Evolutionary conservation across 2,329 filamentous ascomycete species (phyloP).

Genomic region (Polytolypa hystricis): DNA sequence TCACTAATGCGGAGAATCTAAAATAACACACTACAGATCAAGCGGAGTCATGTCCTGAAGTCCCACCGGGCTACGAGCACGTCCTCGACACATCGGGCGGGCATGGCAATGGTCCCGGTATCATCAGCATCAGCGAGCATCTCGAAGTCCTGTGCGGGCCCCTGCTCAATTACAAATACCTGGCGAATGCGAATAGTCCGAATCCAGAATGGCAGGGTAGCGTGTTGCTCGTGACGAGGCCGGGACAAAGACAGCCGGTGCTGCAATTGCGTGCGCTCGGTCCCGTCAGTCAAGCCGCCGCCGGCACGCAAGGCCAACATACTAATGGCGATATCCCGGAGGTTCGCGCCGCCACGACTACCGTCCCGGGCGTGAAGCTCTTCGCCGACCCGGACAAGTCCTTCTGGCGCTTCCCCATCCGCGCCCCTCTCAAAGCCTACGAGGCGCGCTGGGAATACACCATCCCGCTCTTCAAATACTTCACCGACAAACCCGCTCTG

Average conservation of each 20-base stretch:
- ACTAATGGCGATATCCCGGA: slow-evolving; percentile 7
- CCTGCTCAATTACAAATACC: slow-evolving; percentile 38
- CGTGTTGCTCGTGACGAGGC: slow-evolving; percentile 68
- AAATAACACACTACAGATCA: too few species aligned
- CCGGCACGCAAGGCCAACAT: not conserved
- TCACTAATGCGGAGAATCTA: too few species aligned
- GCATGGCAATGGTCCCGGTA: slow-evolving; percentile 14
- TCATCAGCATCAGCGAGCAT: slow-evolving; percentile 12
- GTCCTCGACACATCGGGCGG: slow-evolving; percentile 12
- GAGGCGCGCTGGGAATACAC: slow-evolving; percentile 73
- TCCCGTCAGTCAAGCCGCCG: slow-evolving; percentile 18
- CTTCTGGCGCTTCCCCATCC: slow-evolving; percentile 49
- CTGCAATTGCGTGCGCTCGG: slow-evolving; percentile 40
- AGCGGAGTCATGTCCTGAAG: not conserved
- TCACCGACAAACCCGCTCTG: slow-evolving; percentile 44
- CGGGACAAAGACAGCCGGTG: slow-evolving; percentile 51
- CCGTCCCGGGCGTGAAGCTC: slow-evolving; percentile 42
- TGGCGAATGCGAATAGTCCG: slow-evolving; percentile 24
- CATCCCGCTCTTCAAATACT: slow-evolving; percentile 55
- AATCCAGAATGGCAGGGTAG: slow-evolving; percentile 62
- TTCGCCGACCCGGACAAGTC: slow-evolving; percentile 49
- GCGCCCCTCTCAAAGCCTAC: slow-evolving; percentile 55
- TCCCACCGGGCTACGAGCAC: slow-evolving; percentile 9
- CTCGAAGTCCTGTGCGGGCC: slow-evolving; percentile 38
- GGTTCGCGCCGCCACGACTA: too few species aligned